Conservation (phyloP, 2,329 filamentous ascomycete genomes). For the Epichloe sp. region DNA sequence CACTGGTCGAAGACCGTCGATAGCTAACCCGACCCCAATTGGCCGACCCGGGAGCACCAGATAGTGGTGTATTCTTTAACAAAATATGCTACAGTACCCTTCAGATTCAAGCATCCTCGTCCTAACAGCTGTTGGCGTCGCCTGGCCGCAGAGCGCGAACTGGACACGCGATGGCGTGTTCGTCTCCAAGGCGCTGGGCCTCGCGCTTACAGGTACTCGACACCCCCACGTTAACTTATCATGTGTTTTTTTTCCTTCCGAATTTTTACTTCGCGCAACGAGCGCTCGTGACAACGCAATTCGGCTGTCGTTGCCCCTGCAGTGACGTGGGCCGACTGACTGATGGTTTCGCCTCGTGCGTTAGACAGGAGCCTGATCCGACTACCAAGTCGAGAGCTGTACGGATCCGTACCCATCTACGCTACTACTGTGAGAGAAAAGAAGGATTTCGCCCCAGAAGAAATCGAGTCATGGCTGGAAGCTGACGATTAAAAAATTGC, state of each 20-base stretch:
- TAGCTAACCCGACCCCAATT: neutral
- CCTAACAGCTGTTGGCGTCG: no score
- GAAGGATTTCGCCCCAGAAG: neutral
- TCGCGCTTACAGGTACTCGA: no score
- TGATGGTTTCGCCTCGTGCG: neutral
- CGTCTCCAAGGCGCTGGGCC: no score
- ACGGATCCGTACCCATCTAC: slow-evolving; percentile 56
- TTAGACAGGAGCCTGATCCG: slow-evolving; percentile 66
- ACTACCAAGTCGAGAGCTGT: slow-evolving; percentile 80
- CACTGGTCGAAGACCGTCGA: neutral
- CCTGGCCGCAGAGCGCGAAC: neutral
- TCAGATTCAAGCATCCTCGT: no score
- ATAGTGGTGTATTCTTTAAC: no score
- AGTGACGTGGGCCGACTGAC: neutral
- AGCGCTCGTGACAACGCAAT: slow-evolving; percentile 5
- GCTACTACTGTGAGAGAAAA: slow-evolving; percentile 52
- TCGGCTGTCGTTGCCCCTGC: neutral
- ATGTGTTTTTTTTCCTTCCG: neutral
- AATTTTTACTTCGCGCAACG: slow-evolving; percentile 4
- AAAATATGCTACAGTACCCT: no score
- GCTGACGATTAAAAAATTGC: neutral
- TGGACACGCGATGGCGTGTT: slow-evolving; percentile 6
- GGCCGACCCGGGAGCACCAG: no score
- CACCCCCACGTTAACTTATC: no score
- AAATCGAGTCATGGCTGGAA: neutral